Conservation (phyloP, 176 grass and related monocot genomes). For the Oryza meridionalis region DNA sequence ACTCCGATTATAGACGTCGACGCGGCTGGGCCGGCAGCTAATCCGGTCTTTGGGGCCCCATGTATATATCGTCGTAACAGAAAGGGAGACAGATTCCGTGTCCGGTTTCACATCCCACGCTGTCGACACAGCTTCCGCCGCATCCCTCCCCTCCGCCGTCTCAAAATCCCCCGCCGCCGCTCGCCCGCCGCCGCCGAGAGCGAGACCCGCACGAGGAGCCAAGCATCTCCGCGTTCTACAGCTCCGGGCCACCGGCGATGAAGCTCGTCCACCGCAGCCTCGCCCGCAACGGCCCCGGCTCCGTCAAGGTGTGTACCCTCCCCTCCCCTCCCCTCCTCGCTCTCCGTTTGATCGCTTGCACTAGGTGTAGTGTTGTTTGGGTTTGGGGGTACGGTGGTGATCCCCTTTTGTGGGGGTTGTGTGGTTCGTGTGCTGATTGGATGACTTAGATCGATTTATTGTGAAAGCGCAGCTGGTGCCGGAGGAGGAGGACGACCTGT, state of each 20-base stretch:
- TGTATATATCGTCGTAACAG: no score
- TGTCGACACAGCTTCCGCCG: not conserved
- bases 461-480: slow-evolving; percentile 57
- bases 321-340: not conserved
- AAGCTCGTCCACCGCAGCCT: slow-evolving; percentile 64
- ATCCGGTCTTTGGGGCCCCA: no score
- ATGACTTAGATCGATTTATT: not conserved
- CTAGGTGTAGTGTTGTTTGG: not conserved
- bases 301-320: slow-evolving; percentile 56
- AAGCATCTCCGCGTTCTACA: not conserved
- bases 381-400: not conserved
- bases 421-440: not conserved
- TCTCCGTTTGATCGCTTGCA: not conserved
- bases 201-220: not conserved
- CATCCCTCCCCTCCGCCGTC: not conserved
- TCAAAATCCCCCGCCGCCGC: not conserved
- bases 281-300: slow-evolving; percentile 66
- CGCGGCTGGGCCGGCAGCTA: no score
- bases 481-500: slow-evolving; percentile 93
- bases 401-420: not conserved
- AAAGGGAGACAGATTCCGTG: no score
- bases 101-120: no score
- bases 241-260: slow-evolving; percentile 45
- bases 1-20: no score
- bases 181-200: not conserved